These are phyloP conservation scores for Mycena floridula DNA, from an alignment of 768 basidiomycete genomes.

Conservation along the genomic window DNA sequence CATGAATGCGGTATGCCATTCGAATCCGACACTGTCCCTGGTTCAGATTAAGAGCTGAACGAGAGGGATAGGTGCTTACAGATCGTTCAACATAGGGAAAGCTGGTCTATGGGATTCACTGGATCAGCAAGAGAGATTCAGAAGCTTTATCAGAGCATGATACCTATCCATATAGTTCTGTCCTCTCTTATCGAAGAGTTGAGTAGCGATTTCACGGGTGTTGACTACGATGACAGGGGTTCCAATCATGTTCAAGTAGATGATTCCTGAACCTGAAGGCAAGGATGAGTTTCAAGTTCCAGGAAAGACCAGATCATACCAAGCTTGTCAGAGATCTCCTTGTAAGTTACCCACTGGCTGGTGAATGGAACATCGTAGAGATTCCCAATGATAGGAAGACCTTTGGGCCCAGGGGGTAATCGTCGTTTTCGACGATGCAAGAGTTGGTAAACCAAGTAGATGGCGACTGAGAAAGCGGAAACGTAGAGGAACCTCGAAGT, in stretches of 20 bases:
- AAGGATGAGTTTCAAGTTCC: not conserved
- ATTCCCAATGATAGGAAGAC: slow-evolving; percentile 6
- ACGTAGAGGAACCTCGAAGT: too few species aligned
- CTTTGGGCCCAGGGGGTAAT: slow-evolving; percentile 6
- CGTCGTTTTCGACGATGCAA: not conserved
- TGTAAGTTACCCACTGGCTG: not conserved
- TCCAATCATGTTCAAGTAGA: slow-evolving; percentile 25
- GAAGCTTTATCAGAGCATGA: not conserved
- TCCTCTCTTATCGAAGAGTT: slow-evolving; percentile 29
- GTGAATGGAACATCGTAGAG: slow-evolving; percentile 1
- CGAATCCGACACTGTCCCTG: slow-evolving; percentile 24
- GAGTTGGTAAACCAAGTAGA: too few species aligned
- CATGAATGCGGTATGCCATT: slow-evolving; percentile 28
- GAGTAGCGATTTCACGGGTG: slow-evolving; percentile 21
- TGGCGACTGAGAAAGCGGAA: too few species aligned
- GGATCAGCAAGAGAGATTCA: not conserved
- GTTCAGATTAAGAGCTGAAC: not conserved
- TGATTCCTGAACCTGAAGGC: slow-evolving; percentile 4
- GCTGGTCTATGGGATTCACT: slow-evolving; percentile 1
- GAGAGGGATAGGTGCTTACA: slow-evolving; percentile 13
- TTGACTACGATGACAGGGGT: slow-evolving; percentile 26
- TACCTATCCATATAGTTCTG: slow-evolving; percentile 29
- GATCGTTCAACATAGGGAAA: slow-evolving; percentile 23
- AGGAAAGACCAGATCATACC: not conserved
- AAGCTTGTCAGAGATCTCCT: not conserved